Base-by-base conservation (phyloP, 495 filamentous ascomycete genomes). In the Saxophila tyrrhenica region DNA sequence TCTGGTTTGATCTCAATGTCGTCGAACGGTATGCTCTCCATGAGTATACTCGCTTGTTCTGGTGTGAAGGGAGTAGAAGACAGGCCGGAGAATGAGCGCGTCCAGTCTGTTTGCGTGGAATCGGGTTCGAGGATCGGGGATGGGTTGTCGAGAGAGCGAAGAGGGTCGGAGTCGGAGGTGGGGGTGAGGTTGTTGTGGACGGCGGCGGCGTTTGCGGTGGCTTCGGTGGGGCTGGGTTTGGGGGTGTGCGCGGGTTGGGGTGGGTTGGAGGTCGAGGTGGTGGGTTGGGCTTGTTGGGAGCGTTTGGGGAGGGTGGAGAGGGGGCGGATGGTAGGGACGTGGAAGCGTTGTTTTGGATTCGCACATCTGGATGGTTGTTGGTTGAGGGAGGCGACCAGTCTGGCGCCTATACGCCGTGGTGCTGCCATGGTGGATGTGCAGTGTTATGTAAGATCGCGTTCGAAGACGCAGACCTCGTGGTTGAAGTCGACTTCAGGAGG, bases 1-100 rank as follows among this genome's bases (percentile, higher is more conserved):
- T 98, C 92, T 23, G 87, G 85, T 73, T 98, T 98, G 63, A 97
- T 82, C 75, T 98, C 92, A 44, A 98, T 80, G 68, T 97, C 91
- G 17, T 85, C 77, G 5, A 76, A 69, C 35, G 79, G 69, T 10
- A 89, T 72, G 21, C 79, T 79, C 25, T 78, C 76, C 53, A 88
- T 76, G 47, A 98, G 70, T 3, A 89, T 72, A 25, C 83, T 77
- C 2, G 83, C 76, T 15, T 81, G 75, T 74, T 95, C 89, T 50
- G 83, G 75, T 24, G 80, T 69, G 70, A 98, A 97, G 0, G 89
- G 78, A 38, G 76, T 73, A 0, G 78, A 75, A 16, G 83, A 86
- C 23, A 97, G 78, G 1, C 92, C 92, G 69, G 95, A 85, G 76
- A 84, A 98, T 0, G 90, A 96, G 19, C 81, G 84, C 22, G 87